These are phyloP conservation scores for Talaromyces albobiverticillius DNA, from an alignment of 2,329 filamentous ascomycete genomes.

Conservation along the genomic window DNA sequence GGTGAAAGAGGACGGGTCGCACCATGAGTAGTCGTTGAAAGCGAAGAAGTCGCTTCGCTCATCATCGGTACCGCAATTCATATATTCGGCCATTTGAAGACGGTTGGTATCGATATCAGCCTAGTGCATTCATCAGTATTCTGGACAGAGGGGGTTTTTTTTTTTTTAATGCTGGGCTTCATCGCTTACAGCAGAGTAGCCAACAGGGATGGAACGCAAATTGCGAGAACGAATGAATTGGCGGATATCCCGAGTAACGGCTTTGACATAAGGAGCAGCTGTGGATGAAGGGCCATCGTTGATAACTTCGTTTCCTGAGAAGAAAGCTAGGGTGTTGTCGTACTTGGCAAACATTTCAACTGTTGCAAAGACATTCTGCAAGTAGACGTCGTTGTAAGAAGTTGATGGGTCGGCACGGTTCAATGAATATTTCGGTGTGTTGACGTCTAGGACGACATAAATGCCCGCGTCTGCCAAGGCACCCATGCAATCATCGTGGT, in stretches of 20 bases:
- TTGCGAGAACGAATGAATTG: conserved; percentile 63
- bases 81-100: conserved; percentile 81
- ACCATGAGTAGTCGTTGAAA: conserved; percentile 80
- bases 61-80: conserved; percentile 87
- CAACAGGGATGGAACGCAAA: conserved; percentile 68
- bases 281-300: conserved; percentile 65
- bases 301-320: conserved; percentile 79
- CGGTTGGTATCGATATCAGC: conserved; percentile 85
- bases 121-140: conserved; percentile 17
- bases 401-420: conserved; percentile 69
- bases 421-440: conserved; percentile 85
- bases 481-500: conserved; percentile 84
- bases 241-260: conserved; percentile 72
- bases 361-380: conserved; percentile 83
- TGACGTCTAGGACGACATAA: conserved; percentile 88
- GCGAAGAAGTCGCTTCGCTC: conserved; percentile 84
- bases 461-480: conserved; percentile 78
- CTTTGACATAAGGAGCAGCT: conserved; percentile 72
- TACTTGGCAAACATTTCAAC: conserved; percentile 81
- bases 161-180: neutral
- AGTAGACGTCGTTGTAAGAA: conserved; percentile 85
- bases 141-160: neutral
- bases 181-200: conserved; percentile 57
- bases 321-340: conserved; percentile 82
- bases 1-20: conserved; percentile 74